Percentiles rank a stretch among this genome's conserved stretches.
Evolutionary conservation across 345 rosid species (phyloP).

Genomic region (Arabis alpina): DNA sequence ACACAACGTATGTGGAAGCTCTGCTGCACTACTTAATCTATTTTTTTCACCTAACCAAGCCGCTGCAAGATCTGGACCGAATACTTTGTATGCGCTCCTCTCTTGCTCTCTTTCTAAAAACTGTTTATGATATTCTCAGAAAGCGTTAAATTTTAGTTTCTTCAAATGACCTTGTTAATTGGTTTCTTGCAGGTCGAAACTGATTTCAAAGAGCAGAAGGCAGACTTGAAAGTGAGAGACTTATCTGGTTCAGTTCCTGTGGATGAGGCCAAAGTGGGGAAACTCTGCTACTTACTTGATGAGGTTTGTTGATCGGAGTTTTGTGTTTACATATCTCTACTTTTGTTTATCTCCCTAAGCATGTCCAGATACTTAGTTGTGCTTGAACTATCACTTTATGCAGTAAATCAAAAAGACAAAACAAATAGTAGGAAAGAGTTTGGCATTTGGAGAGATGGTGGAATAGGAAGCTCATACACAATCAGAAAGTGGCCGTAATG

Average conservation of each 20-base stretch:
- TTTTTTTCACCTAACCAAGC: constrained; percentile 89
- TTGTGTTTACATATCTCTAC: neutral
- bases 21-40: constrained; percentile 72
- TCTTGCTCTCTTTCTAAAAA: neutral
- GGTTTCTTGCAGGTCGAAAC: constrained; percentile 56
- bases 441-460: constrained; percentile 85
- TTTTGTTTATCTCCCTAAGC: neutral
- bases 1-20: constrained; percentile 75
- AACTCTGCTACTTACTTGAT: constrained; percentile 58
- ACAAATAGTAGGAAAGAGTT: constrained; percentile 54
- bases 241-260: constrained; percentile 3
- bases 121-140: neutral
- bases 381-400: neutral
- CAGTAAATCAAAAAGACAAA: constrained; percentile 66
- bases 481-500: no score
- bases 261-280: constrained; percentile 59
- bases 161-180: constrained; percentile 5
- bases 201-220: constrained; percentile 75
- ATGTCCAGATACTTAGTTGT: neutral
- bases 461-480: constrained; percentile 50
- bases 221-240: constrained; percentile 54
- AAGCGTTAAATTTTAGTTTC: constrained; percentile 2
- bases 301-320: constrained; percentile 54
- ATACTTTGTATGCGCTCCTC: constrained; percentile 54
- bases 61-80: constrained; percentile 88